Evolutionary conservation across 2,329 filamentous ascomycete genomes (phyloP), one percentile per base, ranked within the genome.

Genomic region (Aureobasidium sp.): DNA sequence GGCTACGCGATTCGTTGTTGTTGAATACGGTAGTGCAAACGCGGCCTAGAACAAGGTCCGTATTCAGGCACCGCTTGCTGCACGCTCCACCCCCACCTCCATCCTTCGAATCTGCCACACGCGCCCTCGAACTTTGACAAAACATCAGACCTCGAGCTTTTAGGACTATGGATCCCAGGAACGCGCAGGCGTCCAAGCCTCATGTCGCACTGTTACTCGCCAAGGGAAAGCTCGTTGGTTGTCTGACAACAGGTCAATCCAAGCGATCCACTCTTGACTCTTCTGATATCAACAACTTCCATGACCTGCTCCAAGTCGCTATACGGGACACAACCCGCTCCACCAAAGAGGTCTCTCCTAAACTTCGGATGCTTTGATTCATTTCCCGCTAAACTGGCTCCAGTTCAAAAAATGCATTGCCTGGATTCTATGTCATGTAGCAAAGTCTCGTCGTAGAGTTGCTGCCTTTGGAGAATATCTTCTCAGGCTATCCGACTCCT

Each of bases 371-470:
- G 32, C 29, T 30, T 16, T 16, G 8, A 27, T 34, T 22, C 32
- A 24, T 32, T 37, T 22, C 38, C 34, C 45, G 42, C 57, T 58
- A 55, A 58, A 52, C 35, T 47, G 51, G 29, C 55, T 14, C 17
- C 57, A 58, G 55, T 58, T 56, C 41, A 53, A 51, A 53, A 45
- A 51, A 34, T 53, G 55, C 24, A 6, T 54, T 19, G 47, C 49
- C 48, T 56, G 57, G 57, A 55, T 56, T 11, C 40, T 56, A 6
- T 37, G 40, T 35, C 54, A 56, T 47, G 48, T 58, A 14, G 42
- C 48, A 17, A 50, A 55, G 16, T 58, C 57, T 16, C 41, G 39
- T 8, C 47, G 34, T 14, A 48, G 57, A 16, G 49, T 54, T 19
- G 34, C 32, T 25, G 57, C 55, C 19, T 40, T 58, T 19, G 57